Evolutionary conservation across 176 grass and related monocot species (phyloP).

Genomic region (Dactylis glomerata): DNA sequence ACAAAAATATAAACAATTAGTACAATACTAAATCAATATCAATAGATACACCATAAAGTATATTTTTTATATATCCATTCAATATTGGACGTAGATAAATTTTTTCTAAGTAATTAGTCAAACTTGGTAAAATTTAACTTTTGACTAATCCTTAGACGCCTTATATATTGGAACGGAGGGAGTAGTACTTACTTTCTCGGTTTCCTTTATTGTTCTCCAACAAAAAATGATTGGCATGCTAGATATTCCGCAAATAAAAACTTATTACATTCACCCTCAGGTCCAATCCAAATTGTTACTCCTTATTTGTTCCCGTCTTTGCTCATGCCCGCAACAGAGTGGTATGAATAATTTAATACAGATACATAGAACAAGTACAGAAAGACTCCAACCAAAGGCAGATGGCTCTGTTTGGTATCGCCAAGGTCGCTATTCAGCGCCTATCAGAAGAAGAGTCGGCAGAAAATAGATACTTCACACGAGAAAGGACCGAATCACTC

Average conservation of each 20-base stretch:
- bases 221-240: neutral
- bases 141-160: no score
- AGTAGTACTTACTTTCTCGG: neutral
- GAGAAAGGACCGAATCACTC: conserved; percentile 71
- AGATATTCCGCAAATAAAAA: neutral
- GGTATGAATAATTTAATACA: conserved; percentile 3
- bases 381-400: neutral
- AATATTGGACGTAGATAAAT: no score
- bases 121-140: no score
- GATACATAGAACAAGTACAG: neutral
- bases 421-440: conserved; percentile 29
- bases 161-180: no score
- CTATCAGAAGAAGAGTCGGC: conserved; percentile 72
- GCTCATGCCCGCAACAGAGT: neutral
- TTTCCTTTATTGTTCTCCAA: no score
- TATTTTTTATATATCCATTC: no score
- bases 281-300: neutral
- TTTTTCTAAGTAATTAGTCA: no score
- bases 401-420: neutral
- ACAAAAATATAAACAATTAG: no score
- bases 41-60: no score
- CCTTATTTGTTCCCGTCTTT: neutral
- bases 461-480: conserved; percentile 80
- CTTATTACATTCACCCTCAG: neutral
- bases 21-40: no score